phyloP scores from a whole-genome alignment of 345 rosid genomes.

The Eucalyptus lansdowneana region DNA sequence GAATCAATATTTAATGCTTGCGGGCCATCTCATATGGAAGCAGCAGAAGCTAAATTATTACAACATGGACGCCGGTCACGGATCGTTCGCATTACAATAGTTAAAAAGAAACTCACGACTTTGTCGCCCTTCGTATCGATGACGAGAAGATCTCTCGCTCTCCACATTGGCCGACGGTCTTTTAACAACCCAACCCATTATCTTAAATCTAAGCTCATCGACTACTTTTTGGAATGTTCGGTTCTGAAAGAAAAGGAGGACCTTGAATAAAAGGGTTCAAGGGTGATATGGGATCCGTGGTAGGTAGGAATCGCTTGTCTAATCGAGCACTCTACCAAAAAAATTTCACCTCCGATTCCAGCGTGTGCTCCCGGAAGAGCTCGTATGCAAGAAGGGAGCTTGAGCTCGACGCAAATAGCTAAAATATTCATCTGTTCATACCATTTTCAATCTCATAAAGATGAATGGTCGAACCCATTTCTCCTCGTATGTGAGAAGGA shows the following conservation, averaged over 20 bases:
- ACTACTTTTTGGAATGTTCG: not conserved
- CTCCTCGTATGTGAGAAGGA: not conserved
- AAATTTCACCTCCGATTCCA: not conserved
- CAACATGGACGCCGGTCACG: not conserved
- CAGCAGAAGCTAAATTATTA: not conserved
- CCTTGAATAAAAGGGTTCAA: not conserved
- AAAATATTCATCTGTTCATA: not conserved
- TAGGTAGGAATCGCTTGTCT: not conserved
- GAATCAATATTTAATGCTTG: not conserved
- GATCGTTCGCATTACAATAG: not conserved
- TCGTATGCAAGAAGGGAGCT: not conserved
- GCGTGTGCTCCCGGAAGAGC: not conserved
- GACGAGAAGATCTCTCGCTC: not conserved
- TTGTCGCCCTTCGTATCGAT: not conserved
- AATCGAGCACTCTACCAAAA: not conserved
- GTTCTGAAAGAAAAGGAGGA: not conserved
- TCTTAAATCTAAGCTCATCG: not conserved
- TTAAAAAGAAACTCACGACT: not conserved
- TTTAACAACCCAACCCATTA: not conserved
- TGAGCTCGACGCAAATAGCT: not conserved
- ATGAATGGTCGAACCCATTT: not conserved
- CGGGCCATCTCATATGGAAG: not conserved
- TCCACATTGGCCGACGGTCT: not conserved
- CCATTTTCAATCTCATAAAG: not conserved
- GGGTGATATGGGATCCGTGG: not conserved